These are phyloP conservation scores for Solanum commersonii DNA, from an alignment of 257 asterid genomes.

Conservation along the genomic window DNA sequence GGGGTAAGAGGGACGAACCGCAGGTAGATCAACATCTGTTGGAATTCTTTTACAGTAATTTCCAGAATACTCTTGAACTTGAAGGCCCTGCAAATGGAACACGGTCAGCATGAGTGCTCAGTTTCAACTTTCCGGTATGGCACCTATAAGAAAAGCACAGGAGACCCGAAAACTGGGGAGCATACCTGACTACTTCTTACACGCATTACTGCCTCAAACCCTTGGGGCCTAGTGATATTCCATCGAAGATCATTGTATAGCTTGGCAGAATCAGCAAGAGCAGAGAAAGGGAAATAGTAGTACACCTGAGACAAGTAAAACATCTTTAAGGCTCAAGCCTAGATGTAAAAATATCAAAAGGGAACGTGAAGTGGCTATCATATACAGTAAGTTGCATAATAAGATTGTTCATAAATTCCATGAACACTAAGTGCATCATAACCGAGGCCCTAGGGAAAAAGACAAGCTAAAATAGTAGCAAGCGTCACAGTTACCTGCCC, in stretches of 20 bases:
- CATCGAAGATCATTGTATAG: constrained; percentile 97
- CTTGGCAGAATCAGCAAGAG: constrained; percentile 87
- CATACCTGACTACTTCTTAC: constrained; percentile 97
- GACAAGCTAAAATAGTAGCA: not conserved
- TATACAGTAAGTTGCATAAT: not conserved
- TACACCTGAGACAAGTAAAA: constrained; percentile 46
- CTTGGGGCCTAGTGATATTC: constrained; percentile 97
- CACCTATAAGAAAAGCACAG: not conserved
- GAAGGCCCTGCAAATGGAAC: constrained; percentile 61
- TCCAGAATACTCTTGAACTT: constrained; percentile 95
- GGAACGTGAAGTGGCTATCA: not conserved
- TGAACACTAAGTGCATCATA: not conserved
- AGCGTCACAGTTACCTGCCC: constrained; percentile 61
- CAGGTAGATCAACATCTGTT: constrained; percentile 95
- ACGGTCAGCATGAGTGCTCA: not conserved
- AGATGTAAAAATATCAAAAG: not conserved
- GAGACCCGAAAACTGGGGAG: constrained; percentile 8
- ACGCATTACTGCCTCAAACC: constrained; percentile 99
- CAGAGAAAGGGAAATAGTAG: constrained; percentile 92
- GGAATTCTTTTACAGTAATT: constrained; percentile 96
- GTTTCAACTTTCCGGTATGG: not conserved
- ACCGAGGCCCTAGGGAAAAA: not conserved
- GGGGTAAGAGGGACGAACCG: constrained; percentile 51
- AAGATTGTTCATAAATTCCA: not conserved
- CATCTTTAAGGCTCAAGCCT: not conserved